Percentiles rank a stretch among this genome's conserved stretches.
Conservation (phyloP, 2,329 filamentous ascomycete genomes). For the Cordyceps farinosa region DNA sequence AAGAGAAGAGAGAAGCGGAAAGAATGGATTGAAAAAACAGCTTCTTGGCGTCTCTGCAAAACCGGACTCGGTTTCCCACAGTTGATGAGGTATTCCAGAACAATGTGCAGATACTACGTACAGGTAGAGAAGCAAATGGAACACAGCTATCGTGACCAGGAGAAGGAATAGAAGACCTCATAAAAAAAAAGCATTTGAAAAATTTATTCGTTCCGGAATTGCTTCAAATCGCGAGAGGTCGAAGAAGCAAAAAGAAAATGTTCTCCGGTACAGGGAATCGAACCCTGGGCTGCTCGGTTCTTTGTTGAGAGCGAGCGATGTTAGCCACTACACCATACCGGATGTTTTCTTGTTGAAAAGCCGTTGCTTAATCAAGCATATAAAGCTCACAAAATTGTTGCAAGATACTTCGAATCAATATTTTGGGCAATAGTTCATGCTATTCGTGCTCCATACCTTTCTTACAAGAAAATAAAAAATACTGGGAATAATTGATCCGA, state of each 20-base stretch:
- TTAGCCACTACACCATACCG: slow-evolving; percentile 37
- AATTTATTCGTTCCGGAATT: background rate
- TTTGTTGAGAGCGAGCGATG: slow-evolving; percentile 34
- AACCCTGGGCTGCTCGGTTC: slow-evolving; percentile 34
- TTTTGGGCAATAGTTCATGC: too few relatives aligned
- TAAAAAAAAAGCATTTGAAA: background rate
- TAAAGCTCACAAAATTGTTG: background rate
- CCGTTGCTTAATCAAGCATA: background rate
- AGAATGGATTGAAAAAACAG: background rate
- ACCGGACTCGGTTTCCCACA: too few relatives aligned
- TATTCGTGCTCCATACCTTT: background rate
- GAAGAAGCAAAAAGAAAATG: slow-evolving; percentile 6
- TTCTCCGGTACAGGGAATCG: slow-evolving; percentile 35
- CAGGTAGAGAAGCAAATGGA: too few relatives aligned
- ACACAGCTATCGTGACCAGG: too few relatives aligned
- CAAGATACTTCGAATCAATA: background rate
- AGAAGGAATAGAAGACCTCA: too few relatives aligned
- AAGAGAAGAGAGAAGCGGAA: too few relatives aligned
- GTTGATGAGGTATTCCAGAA: too few relatives aligned
- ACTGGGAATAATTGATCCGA: too few relatives aligned
- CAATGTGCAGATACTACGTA: too few relatives aligned
- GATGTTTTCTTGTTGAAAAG: slow-evolving; percentile 20
- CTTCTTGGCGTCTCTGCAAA: too few relatives aligned
- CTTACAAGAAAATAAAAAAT: background rate
- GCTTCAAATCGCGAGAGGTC: background rate